These are phyloP conservation scores for Hordeum marinum DNA, from an alignment of 176 grass and related monocot genomes.

Conservation along the genomic window DNA sequence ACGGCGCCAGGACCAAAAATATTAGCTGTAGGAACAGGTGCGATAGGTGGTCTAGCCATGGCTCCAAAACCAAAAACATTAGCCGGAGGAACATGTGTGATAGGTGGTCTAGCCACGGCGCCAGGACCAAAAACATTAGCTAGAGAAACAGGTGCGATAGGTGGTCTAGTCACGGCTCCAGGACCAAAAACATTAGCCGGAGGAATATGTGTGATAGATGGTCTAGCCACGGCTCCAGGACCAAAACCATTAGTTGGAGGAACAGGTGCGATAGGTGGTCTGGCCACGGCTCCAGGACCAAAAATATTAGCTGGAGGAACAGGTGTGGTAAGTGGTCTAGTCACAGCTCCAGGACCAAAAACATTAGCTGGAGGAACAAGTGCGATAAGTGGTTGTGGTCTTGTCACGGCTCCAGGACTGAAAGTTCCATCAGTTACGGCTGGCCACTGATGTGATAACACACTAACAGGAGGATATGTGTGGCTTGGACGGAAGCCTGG, in stretches of 20 bases:
- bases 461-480: slow-evolving; percentile 30
- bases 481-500: slow-evolving; percentile 45
- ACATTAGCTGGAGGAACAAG: not conserved
- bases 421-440: slow-evolving; percentile 31
- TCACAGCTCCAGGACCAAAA: not conserved
- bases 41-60: too few species aligned
- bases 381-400: not conserved
- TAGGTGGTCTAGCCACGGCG: slow-evolving; percentile 13
- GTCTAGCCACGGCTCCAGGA: too few species aligned
- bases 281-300: slow-evolving; percentile 1
- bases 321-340: slow-evolving; percentile 25
- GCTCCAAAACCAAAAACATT: too few species aligned
- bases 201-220: not conserved
- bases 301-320: not conserved
- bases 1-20: not conserved
- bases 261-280: slow-evolving; percentile 25
- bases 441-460: slow-evolving; percentile 26
- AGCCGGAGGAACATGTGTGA: not conserved
- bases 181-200: not conserved
- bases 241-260: not conserved
- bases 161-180: not conserved
- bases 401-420: not conserved
- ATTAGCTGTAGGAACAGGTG: not conserved
- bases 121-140: not conserved
- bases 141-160: slow-evolving; percentile 4